Base-by-base conservation (phyloP, 1,284 basidiomycete species). In the Rhizoctonia solani region DNA sequence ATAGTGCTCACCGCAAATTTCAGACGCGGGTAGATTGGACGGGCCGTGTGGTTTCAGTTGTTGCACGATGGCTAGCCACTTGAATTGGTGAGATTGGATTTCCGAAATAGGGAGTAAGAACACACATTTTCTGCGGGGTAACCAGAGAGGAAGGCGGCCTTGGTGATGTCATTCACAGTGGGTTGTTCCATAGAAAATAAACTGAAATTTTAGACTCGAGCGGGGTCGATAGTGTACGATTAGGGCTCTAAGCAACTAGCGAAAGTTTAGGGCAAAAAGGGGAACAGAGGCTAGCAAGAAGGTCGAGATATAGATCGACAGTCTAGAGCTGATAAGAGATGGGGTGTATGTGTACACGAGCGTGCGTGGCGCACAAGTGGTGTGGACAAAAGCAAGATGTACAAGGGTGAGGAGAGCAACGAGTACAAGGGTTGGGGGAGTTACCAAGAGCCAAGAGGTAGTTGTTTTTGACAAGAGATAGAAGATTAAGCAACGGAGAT, bases 51-150 rank as follows among this genome's bases (percentile, higher is more conserved):
- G 58, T 63, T 63, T 63, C 58, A 63, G 19, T n/a, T 63, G 44
- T 41, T 63, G 58, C 47, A 63, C 58, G 37, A 52, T 34, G 30
- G 47, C 46, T 14, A 63, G 58, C 58, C 58, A 63, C 58, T 63
- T 41, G 4, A 32, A 34, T 34, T 30, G 21, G 23, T 27, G 47
- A n/a, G 42, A 41, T 63, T 34, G 50, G 41, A 25, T 29, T 49
- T 50, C 34, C 13, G 30, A 6, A 52, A 63, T 21, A 25, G 58
- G 44, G 34, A n/a, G 4, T 13, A 11, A 41, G 23, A 19, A 63
- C 58, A 34, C 47, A 63, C 58, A 63, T 63, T 63, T 52, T 63
- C 29, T 46, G 58, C 29, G 23, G 58, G 32, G 19, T 63, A 63
- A 34, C 58, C 58, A 25, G 42, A 63, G 9, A 63, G 47, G 25